phyloP scores from a whole-genome alignment of 306 rosid species.

The Trifolium subterraneum region DNA sequence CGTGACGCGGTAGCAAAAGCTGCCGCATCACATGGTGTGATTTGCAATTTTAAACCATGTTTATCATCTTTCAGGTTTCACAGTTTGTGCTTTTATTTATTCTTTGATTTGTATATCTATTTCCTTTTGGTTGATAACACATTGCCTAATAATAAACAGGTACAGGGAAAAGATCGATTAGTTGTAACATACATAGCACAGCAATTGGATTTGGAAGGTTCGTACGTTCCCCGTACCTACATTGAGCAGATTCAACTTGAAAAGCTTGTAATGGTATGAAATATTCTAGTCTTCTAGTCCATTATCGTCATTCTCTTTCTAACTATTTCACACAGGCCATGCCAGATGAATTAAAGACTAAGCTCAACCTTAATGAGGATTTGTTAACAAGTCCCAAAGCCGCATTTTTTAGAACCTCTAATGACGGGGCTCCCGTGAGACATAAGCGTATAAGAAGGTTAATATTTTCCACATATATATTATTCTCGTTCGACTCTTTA shows the following conservation, averaged over 20 bases:
- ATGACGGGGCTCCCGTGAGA: constrained; percentile 71
- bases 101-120: constrained; percentile 10
- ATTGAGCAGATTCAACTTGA: constrained; percentile 98
- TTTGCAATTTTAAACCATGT: constrained; percentile 2
- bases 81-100: constrained; percentile 7
- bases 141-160: constrained; percentile 51
- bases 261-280: constrained; percentile 94
- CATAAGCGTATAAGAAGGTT: constrained; percentile 82
- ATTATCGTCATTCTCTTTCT: constrained; percentile 32
- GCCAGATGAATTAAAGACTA: constrained; percentile 93
- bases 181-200: constrained; percentile 64
- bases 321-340: constrained; percentile 79
- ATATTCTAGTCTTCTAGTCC: constrained; percentile 24
- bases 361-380: constrained; percentile 91
- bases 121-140: constrained; percentile 27
- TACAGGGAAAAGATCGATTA: constrained; percentile 91
- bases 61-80: not conserved
- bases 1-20: not conserved
- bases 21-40: not conserved
- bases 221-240: constrained; percentile 93
- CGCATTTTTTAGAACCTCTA: constrained; percentile 79
- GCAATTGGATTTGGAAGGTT: constrained; percentile 90
- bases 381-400: constrained; percentile 86
- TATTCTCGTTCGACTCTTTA: not conserved
- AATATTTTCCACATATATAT: constrained; percentile 26